Conservation (phyloP, 2,329 filamentous ascomycete genomes). For the Claviceps paspali region DNA sequence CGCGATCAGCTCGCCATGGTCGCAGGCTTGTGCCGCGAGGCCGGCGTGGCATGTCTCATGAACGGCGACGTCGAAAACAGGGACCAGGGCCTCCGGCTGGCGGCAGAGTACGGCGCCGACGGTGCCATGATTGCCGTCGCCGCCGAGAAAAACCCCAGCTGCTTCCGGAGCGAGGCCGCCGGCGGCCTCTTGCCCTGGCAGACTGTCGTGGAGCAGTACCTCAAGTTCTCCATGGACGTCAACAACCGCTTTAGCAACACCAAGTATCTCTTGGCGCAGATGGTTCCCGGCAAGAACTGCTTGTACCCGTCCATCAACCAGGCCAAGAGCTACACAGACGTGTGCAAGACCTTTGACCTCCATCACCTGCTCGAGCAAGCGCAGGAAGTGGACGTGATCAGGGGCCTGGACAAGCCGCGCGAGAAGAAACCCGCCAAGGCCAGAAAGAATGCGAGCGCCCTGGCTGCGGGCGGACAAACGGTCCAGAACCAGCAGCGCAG, state of each 20-base stretch:
- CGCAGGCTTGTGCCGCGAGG: slow-evolving; percentile 60
- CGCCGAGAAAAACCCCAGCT: slow-evolving; percentile 81
- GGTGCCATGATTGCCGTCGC: slow-evolving; percentile 95
- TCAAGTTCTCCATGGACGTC: slow-evolving; percentile 56
- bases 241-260: slow-evolving; percentile 87
- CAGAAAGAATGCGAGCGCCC: slow-evolving; percentile 22
- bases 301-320: slow-evolving; percentile 45
- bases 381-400: slow-evolving; percentile 44
- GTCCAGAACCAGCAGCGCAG: slow-evolving; percentile 18
- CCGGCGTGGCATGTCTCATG: slow-evolving; percentile 84
- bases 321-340: slow-evolving; percentile 55
- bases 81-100: slow-evolving; percentile 56
- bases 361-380: slow-evolving; percentile 50
- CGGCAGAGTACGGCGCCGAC: slow-evolving; percentile 69
- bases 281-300: slow-evolving; percentile 66
- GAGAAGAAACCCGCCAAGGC: slow-evolving; percentile 16
- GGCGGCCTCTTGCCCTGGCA: slow-evolving; percentile 62
- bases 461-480: slow-evolving; percentile 33
- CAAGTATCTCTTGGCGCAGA: slow-evolving; percentile 74
- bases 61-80: slow-evolving; percentile 79
- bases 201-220: slow-evolving; percentile 62
- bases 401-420: slow-evolving; percentile 41
- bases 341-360: slow-evolving; percentile 50
- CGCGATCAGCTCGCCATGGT: slow-evolving; percentile 78
- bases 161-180: slow-evolving; percentile 55